Conservation (phyloP, 2,329 filamentous ascomycete genomes). For the Cephalotrichum gorgonifer region DNA sequence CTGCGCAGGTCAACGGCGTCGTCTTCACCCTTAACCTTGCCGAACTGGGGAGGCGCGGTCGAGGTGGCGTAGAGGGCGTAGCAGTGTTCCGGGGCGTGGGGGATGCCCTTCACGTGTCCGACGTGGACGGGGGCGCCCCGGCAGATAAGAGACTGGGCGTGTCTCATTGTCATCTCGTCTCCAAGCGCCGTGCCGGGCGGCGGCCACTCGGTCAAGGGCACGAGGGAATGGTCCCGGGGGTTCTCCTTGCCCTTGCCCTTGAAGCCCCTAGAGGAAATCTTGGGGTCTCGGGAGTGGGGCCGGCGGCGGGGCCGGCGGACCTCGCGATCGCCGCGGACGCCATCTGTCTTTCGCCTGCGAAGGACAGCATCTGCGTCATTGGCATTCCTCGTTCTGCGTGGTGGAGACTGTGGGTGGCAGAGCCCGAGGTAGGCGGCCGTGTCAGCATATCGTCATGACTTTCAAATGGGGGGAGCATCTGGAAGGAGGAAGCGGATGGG, state of each 20-base stretch:
- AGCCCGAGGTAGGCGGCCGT: not conserved
- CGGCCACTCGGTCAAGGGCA: constrained; percentile 33
- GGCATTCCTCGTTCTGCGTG: constrained; percentile 15
- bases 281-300: constrained; percentile 26
- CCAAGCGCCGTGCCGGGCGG: constrained; percentile 36
- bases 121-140: constrained; percentile 46
- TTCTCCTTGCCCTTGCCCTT: constrained; percentile 29
- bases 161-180: constrained; percentile 40
- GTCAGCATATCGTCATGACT: not conserved
- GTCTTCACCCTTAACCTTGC: constrained; percentile 30
- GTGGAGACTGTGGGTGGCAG: not conserved
- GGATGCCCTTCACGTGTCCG: constrained; percentile 41
- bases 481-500: not conserved
- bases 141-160: constrained; percentile 48
- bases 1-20: constrained; percentile 41
- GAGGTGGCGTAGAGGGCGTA: constrained; percentile 29
- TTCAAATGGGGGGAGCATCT: not conserved
- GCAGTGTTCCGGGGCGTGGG: constrained; percentile 44
- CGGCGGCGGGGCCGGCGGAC: constrained; percentile 25
- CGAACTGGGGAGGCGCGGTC: constrained; percentile 18
- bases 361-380: constrained; percentile 20
- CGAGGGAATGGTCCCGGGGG: constrained; percentile 17
- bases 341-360: constrained; percentile 12
- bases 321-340: not conserved
- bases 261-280: constrained; percentile 12